Evolutionary conservation across 2,329 filamentous ascomycete species (phyloP), one percentile per base, ranked within the genome.

Genomic region (Colletotrichum costaricense): DNA sequence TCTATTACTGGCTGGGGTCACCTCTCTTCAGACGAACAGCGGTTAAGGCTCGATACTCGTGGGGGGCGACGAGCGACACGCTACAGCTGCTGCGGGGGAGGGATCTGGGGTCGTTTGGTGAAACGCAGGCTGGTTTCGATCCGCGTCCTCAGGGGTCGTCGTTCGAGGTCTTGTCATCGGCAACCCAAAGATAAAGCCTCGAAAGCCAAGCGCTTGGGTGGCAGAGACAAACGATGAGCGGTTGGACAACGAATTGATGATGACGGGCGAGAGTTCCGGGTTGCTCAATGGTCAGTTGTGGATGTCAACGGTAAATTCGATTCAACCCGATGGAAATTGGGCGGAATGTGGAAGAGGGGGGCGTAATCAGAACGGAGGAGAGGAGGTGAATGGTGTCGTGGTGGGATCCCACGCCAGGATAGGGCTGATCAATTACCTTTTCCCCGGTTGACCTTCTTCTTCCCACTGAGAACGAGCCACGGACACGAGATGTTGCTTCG

Each of bases 31-130:
- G 70, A 73, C 60, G 70, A 73, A 70, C 70, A 52, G 70, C 60
- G 67, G 56, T 72, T 52, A 62, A 65, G 42, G 52, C 71, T 56
- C 62, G 33, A 52, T 42, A 35, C 24, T 46, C 24, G 35, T 12
- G 22, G 22, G 63, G 54, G n/a, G 35, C 46, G 46, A 70, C 60
- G 70, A 55, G 60, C 67, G 67, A 66, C 67, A 63, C 66, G 59
- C 66, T 69, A 26, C 49, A 49, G 49, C 59, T 52, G 70, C 67
- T 66, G 71, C 67, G 62, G 71, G 67, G 62, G 67, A 73, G 67
- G 71, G 67, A 73, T 73, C 71, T 73, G 67, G 58, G 71, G 71
- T 71, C 60, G 55, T 71, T 66, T 71, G 56, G 67, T 73, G 71
- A 73, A 73, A 73, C 71, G 52, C 60, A 73, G 71, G 55, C 60